Percentiles rank a stretch among this genome's conserved stretches.
Evolutionary conservation across 352 stramenopile species (phyloP).

Genomic region (Pythium biforme): DNA sequence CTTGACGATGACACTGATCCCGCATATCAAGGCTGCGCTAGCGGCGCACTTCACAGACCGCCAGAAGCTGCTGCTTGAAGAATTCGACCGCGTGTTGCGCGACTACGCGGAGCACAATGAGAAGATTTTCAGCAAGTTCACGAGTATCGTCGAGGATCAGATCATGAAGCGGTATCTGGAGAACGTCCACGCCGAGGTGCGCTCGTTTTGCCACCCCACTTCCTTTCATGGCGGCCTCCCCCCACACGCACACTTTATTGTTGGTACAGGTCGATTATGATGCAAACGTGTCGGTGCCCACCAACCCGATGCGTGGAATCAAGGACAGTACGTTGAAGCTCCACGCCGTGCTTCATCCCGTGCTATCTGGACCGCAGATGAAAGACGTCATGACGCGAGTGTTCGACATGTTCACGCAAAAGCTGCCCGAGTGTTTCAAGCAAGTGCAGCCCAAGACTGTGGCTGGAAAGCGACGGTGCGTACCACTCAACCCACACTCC

Average conservation of each 20-base stretch:
- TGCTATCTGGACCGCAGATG: slow-evolving; percentile 93
- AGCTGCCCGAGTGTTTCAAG: slow-evolving; percentile 89
- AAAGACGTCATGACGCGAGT: slow-evolving; percentile 93
- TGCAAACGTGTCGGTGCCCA: slow-evolving; percentile 56
- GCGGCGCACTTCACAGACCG: slow-evolving; percentile 93
- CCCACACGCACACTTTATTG: neutral
- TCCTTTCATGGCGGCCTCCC: neutral
- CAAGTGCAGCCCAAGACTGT: slow-evolving; percentile 71
- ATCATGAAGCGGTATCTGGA: slow-evolving; percentile 93
- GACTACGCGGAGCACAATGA: slow-evolving; percentile 96
- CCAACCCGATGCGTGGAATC: slow-evolving; percentile 91
- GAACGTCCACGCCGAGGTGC: slow-evolving; percentile 64
- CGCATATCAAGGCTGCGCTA: slow-evolving; percentile 94
- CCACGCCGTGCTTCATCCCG: slow-evolving; percentile 91
- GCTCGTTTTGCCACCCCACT: neutral
- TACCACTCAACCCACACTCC: neutral
- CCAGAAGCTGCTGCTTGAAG: slow-evolving; percentile 94
- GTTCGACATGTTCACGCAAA: slow-evolving; percentile 87
- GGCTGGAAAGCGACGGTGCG: slow-evolving; percentile 69
- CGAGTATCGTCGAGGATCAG: slow-evolving; percentile 95
- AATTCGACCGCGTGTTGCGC: slow-evolving; percentile 94
- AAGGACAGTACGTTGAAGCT: slow-evolving; percentile 94
- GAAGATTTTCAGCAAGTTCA: slow-evolving; percentile 98
- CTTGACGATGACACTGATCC: slow-evolving; percentile 92
- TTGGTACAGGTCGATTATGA: slow-evolving; percentile 74